A percentile compares a stretch with the other conserved stretches of the same genome.
Evolutionary conservation across 768 basidiomycete species (phyloP).

Genomic region (Trametes villosa): DNA sequence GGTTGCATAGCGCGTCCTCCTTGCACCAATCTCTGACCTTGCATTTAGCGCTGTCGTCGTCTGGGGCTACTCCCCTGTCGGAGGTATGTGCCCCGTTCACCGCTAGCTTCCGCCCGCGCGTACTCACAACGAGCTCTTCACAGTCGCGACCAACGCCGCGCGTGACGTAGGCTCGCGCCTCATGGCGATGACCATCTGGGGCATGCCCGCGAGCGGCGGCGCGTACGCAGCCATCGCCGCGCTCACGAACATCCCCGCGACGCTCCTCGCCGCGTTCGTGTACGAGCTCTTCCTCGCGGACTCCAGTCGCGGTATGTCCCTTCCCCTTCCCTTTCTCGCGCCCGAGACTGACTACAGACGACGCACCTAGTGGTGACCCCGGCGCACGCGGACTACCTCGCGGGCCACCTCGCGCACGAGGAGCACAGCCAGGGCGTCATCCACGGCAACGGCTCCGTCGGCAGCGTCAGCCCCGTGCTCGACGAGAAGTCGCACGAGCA

Average conservation of each 20-base stretch:
- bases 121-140: background rate
- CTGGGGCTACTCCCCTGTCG: conserved; percentile 62
- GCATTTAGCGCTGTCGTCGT: conserved; percentile 52
- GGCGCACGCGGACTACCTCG: conserved; percentile 22
- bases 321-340: background rate
- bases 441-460: background rate
- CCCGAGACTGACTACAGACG: background rate
- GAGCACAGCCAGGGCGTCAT: conserved; percentile 27
- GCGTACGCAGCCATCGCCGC: conserved; percentile 65
- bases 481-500: conserved; percentile 18
- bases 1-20: conserved; percentile 26
- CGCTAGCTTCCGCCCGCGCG: background rate
- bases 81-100: conserved; percentile 32
- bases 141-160: conserved; percentile 62
- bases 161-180: conserved; percentile 70
- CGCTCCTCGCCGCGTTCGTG: conserved; percentile 51
- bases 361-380: conserved; percentile 26
- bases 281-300: conserved; percentile 64
- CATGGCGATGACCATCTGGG: conserved; percentile 65
- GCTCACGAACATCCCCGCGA: conserved; percentile 69
- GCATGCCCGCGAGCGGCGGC: conserved; percentile 53
- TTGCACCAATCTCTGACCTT: background rate
- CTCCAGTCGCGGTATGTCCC: conserved; percentile 57
- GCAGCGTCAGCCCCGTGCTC: conserved; percentile 4
- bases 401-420: conserved; percentile 30